Evolutionary conservation across 805 yeast species (phyloP).

Genomic region (Wickerhamiella occidentalis): DNA sequence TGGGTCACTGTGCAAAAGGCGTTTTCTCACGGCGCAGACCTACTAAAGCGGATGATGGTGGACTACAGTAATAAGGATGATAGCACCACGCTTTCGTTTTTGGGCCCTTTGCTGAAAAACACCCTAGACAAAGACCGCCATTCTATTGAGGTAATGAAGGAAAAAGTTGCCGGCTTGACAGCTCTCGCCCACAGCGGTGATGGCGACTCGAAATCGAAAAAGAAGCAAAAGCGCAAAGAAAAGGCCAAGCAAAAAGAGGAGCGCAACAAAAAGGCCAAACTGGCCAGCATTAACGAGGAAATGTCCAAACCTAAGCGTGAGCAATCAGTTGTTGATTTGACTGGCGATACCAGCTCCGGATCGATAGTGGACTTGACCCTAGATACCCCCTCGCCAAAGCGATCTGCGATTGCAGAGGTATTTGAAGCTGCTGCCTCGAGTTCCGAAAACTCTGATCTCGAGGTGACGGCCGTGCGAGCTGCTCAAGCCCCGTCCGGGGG

Average conservation of each 20-base stretch:
- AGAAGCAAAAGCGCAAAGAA: neutral
- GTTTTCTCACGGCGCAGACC: slow-evolving; percentile 31
- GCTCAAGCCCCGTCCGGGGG: no score
- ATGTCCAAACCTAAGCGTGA: neutral
- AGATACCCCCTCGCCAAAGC: neutral
- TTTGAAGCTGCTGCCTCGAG: slow-evolving; percentile 4
- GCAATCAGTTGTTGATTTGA: neutral
- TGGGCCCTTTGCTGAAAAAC: slow-evolving; percentile 17
- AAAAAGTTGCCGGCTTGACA: neutral
- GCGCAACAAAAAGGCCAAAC: neutral
- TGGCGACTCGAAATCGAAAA: neutral
- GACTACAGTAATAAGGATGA: slow-evolving; percentile 6
- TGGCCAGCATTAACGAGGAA: neutral
- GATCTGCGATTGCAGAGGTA: neutral
- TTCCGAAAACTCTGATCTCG: slow-evolving; percentile 1
- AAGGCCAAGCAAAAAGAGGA: neutral
- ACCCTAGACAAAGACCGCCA: slow-evolving; percentile 1
- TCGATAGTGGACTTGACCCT: neutral
- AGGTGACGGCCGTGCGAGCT: neutral
- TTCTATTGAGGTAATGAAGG: slow-evolving; percentile 5
- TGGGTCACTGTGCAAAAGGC: slow-evolving; percentile 69
- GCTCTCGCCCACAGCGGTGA: neutral
- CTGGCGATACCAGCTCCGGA: neutral
- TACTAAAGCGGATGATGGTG: slow-evolving; percentile 15
- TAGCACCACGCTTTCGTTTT: slow-evolving; percentile 13